Percentiles rank a stretch among this genome's conserved stretches.
Conservation (phyloP, 169 alveolate genomes). For the Plasmodium relictum region DNA sequence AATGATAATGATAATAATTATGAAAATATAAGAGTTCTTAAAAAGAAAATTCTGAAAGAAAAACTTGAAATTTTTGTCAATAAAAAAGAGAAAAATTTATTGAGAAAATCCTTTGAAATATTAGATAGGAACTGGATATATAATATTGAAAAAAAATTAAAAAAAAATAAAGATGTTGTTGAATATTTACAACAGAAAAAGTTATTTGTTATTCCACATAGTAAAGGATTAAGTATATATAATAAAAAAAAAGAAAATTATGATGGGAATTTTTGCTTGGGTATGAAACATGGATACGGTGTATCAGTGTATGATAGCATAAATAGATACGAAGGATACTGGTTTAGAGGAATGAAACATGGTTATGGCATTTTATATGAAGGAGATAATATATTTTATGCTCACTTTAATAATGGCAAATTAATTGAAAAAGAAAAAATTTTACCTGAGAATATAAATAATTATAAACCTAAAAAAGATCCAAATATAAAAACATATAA, state of each 20-base stretch:
- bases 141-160: slow-evolving; percentile 37
- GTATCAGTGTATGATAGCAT: slow-evolving; percentile 55
- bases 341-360: slow-evolving; percentile 75
- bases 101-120: slow-evolving; percentile 38
- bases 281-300: slow-evolving; percentile 76
- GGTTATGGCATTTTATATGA: slow-evolving; percentile 73
- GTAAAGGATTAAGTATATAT: slow-evolving; percentile 67
- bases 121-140: slow-evolving; percentile 58
- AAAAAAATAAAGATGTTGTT: slow-evolving; percentile 54
- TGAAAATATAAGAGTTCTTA: neutral
- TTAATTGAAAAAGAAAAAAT: slow-evolving; percentile 62
- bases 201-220: slow-evolving; percentile 48
- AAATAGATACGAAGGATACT: slow-evolving; percentile 75
- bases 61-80: slow-evolving; percentile 28
- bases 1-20: neutral
- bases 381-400: slow-evolving; percentile 64
- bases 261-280: slow-evolving; percentile 70
- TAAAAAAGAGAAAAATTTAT: slow-evolving; percentile 33
- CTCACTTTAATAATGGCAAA: slow-evolving; percentile 67
- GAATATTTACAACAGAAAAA: slow-evolving; percentile 58
- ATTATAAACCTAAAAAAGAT: slow-evolving; percentile 48
- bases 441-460: slow-evolving; percentile 31
- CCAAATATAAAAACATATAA: slow-evolving; percentile 7
- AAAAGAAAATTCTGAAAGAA: slow-evolving; percentile 23
- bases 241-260: slow-evolving; percentile 67